These are phyloP conservation scores for Globisporangium recalcitrans DNA, from an alignment of 352 stramenopile species.

Conservation along the genomic window DNA sequence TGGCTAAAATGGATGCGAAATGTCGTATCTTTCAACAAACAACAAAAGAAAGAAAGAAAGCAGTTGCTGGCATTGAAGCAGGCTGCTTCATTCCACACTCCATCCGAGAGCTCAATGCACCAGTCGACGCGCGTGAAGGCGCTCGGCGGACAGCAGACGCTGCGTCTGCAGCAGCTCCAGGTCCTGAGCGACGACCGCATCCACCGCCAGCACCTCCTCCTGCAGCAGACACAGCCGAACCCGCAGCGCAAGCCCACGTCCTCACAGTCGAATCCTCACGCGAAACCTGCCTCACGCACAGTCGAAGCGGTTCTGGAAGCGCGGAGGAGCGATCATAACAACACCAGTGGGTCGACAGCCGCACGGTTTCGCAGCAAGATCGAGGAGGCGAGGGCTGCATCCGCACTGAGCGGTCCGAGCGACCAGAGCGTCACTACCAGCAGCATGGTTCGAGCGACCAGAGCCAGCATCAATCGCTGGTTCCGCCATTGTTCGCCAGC, in stretches of 20 bases:
- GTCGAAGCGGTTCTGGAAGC: conserved; percentile 48
- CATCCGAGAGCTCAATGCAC: too few species aligned
- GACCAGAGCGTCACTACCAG: conserved; percentile 3
- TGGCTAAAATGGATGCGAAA: not conserved
- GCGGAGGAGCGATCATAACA: conserved; percentile 7
- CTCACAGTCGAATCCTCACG: conserved; percentile 1
- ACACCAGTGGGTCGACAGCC: conserved; percentile 15
- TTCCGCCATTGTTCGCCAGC: conserved; percentile 11
- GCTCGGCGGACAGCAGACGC: conserved; percentile 47
- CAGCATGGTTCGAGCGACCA: not conserved
- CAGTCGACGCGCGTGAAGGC: conserved; percentile 17
- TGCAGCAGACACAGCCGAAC: not conserved
- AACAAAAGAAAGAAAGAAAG: not conserved
- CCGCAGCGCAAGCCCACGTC: not conserved
- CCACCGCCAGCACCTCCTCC: conserved; percentile 23
- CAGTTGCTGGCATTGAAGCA: too few species aligned
- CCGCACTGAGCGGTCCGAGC: conserved; percentile 44
- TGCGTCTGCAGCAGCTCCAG: conserved; percentile 41
- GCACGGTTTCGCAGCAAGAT: conserved; percentile 34
- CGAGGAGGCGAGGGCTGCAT: conserved; percentile 34
- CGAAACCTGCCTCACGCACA: conserved; percentile 17
- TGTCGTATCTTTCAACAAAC: not conserved
- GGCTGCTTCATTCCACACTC: too few species aligned
- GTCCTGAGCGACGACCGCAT: conserved; percentile 30
- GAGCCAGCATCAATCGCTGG: conserved; percentile 8